Evolutionary conservation across 1,284 basidiomycete genomes (phyloP).

Genomic region (Xanthoconium separans): DNA sequence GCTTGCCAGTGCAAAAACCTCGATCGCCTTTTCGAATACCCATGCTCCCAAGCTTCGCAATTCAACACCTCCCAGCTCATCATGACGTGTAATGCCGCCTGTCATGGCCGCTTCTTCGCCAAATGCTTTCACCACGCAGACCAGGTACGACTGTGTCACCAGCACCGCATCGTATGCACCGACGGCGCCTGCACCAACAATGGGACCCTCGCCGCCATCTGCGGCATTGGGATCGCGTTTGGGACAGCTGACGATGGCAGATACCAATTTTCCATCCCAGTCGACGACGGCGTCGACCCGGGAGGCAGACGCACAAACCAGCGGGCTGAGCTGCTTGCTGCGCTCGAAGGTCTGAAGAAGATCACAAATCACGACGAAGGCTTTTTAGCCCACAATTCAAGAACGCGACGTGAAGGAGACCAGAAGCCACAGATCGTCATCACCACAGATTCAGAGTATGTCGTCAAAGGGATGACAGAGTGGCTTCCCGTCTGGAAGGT

Average conservation of each 20-base stretch:
- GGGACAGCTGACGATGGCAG: neutral
- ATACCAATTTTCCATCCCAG: slow-evolving; percentile 18
- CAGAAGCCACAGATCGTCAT: slow-evolving; percentile 8
- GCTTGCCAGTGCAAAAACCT: neutral
- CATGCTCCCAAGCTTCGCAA: neutral
- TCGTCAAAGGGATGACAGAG: slow-evolving; percentile 32
- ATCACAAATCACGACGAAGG: neutral
- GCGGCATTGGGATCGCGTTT: slow-evolving; percentile 13
- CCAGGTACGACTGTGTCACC: neutral
- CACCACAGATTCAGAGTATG: slow-evolving; percentile 32
- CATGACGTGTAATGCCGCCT: slow-evolving; percentile 4
- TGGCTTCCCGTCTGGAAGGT: slow-evolving; percentile 37
- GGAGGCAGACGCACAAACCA: slow-evolving; percentile 30
- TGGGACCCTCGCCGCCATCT: neutral
- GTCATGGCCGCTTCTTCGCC: slow-evolving; percentile 3
- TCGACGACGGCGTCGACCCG: slow-evolving; percentile 28
- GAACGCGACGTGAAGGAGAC: neutral
- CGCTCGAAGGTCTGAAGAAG: slow-evolving; percentile 17
- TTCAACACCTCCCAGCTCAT: slow-evolving; percentile 1
- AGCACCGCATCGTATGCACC: slow-evolving; percentile 9
- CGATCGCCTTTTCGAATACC: slow-evolving; percentile 1
- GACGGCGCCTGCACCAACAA: slow-evolving; percentile 15
- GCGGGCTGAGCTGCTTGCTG: slow-evolving; percentile 38
- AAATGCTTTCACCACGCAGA: slow-evolving; percentile 1
- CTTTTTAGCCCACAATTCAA: neutral